Percentiles rank a stretch among this genome's conserved stretches.
Evolutionary conservation across 1,139 yeast genomes (phyloP).

Genomic region (Blastobotrys arbuscula): DNA sequence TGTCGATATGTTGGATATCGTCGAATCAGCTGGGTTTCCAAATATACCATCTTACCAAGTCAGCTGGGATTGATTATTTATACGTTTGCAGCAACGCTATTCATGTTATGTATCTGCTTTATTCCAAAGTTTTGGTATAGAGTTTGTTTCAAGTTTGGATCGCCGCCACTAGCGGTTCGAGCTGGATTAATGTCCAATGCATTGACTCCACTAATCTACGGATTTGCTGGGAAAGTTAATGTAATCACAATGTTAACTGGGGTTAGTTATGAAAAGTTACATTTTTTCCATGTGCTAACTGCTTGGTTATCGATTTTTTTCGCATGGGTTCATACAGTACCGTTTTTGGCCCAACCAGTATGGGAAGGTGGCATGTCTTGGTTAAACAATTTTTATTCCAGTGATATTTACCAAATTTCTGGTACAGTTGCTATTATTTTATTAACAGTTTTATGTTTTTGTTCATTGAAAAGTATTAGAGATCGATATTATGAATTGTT

Average conservation of each 20-base stretch:
- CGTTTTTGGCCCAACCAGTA: slow-evolving; percentile 45
- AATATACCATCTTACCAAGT: slow-evolving; percentile 45
- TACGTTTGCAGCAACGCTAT: slow-evolving; percentile 40
- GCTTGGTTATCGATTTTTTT: slow-evolving; percentile 50
- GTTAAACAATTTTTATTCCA: slow-evolving; percentile 15
- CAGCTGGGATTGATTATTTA: slow-evolving; percentile 47
- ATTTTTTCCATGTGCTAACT: slow-evolving; percentile 52
- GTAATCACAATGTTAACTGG: slow-evolving; percentile 53
- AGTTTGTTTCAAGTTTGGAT: slow-evolving; percentile 52
- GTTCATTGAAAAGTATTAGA: slow-evolving; percentile 44
- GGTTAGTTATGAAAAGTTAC: slow-evolving; percentile 56
- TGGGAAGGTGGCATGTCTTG: slow-evolving; percentile 45
- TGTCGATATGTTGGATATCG: slow-evolving; percentile 47
- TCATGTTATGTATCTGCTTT: slow-evolving; percentile 42
- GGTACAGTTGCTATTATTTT: slow-evolving; percentile 45
- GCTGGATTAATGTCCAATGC: slow-evolving; percentile 53
- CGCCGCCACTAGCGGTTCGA: slow-evolving; percentile 61
- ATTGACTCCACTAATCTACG: slow-evolving; percentile 49
- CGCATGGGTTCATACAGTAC: slow-evolving; percentile 49
- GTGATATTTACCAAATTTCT: slow-evolving; percentile 16
- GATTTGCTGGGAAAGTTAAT: slow-evolving; percentile 62
- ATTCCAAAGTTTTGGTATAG: slow-evolving; percentile 53
- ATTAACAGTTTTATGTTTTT: slow-evolving; percentile 43
- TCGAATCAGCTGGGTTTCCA: slow-evolving; percentile 40
- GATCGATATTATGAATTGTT: slow-evolving; percentile 47